phyloP scores from a whole-genome alignment of 2,329 filamentous ascomycete genomes.

The Verticillium alfalfae region DNA sequence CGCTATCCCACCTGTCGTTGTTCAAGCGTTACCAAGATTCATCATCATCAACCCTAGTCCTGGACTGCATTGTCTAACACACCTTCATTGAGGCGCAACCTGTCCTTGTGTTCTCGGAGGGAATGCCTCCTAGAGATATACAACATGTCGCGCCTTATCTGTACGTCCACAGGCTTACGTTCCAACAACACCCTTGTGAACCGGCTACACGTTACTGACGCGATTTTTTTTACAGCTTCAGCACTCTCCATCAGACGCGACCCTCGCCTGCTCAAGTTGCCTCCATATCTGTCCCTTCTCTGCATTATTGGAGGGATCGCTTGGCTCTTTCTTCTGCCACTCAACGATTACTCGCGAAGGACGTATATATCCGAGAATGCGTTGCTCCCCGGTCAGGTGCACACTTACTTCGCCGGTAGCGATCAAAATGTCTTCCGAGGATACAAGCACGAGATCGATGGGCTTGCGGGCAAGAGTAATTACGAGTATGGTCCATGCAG shows the following conservation, averaged over 20 bases:
- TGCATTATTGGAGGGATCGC: conserved; percentile 79
- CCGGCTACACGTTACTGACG: neutral
- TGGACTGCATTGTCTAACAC: too few species aligned
- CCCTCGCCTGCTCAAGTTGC: conserved; percentile 74
- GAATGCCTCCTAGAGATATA: neutral
- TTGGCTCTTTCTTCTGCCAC: conserved; percentile 85
- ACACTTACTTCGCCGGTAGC: conserved; percentile 95
- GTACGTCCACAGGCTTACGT: conserved; percentile 26
- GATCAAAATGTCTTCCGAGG: conserved; percentile 93
- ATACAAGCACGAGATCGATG: conserved; percentile 77
- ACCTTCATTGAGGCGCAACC: neutral
- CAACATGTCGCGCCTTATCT: conserved; percentile 48
- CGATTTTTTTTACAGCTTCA: conserved; percentile 36
- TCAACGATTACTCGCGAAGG: conserved; percentile 82
- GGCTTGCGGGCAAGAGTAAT: conserved; percentile 48
- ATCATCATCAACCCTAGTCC: too few species aligned
- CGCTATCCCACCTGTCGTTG: neutral
- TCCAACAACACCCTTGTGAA: neutral
- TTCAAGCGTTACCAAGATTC: too few species aligned
- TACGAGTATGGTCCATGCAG: conserved; percentile 34
- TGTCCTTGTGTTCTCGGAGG: neutral
- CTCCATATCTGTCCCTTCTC: conserved; percentile 80
- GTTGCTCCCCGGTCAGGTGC: conserved; percentile 88
- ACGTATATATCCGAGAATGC: conserved; percentile 99
- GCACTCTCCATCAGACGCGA: conserved; percentile 70